These are phyloP conservation scores for Chrysopogon serrulatus DNA, from an alignment of 176 grass and related monocot genomes.

Conservation along the genomic window DNA sequence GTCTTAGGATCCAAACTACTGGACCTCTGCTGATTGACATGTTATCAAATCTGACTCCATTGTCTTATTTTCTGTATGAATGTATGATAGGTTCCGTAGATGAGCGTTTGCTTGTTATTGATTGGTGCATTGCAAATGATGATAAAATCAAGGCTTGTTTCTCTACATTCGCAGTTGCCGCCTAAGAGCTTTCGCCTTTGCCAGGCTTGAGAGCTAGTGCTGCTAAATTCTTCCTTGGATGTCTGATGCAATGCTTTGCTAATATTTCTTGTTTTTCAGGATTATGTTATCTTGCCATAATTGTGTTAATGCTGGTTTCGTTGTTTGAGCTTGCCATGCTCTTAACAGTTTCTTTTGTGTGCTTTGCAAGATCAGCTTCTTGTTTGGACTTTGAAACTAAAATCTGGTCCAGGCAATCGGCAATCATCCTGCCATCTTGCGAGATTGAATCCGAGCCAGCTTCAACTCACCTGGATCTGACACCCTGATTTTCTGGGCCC, in stretches of 20 bases:
- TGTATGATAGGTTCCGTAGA: no score
- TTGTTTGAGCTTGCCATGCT: background rate
- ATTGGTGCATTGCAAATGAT: background rate
- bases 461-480: background rate
- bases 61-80: background rate
- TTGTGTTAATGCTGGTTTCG: background rate
- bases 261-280: no score
- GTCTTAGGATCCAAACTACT: background rate
- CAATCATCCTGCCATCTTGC: no score
- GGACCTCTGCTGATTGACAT: background rate
- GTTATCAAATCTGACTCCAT: background rate
- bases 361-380: no score
- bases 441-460: no score
- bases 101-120: no score
- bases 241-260: constrained; percentile 31
- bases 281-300: background rate
- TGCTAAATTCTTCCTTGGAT: constrained; percentile 59
- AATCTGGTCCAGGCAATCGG: no score
- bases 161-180: constrained; percentile 65
- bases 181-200: constrained; percentile 54
- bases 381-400: no score
- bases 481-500: no score
- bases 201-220: constrained; percentile 62
- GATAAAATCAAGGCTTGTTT: constrained; percentile 57
- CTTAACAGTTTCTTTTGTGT: no score